A percentile compares a stretch with the other conserved stretches of the same genome.
These are phyloP conservation scores for Polytrichum formosum DNA, from an alignment of 225 moss, liverwort and hornwort genomes.

Conservation along the genomic window DNA sequence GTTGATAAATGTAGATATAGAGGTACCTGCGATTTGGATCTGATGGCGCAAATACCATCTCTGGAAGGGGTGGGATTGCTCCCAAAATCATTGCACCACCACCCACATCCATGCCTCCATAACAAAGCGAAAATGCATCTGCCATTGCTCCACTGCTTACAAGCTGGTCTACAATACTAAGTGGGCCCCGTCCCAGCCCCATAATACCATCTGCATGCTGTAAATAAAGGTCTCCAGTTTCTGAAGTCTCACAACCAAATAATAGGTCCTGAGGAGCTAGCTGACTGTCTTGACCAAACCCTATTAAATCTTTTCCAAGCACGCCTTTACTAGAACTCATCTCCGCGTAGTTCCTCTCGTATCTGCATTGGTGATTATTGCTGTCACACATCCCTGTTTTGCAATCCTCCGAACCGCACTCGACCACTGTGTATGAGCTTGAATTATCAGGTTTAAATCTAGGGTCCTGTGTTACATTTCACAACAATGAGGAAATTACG, in stretches of 20 bases:
- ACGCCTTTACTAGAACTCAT: slow-evolving; percentile 77
- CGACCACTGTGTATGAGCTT: slow-evolving; percentile 55
- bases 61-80: slow-evolving; percentile 45
- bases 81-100: slow-evolving; percentile 93
- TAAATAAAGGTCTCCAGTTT: slow-evolving; percentile 74
- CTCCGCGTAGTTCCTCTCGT: slow-evolving; percentile 83
- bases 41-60: slow-evolving; percentile 65
- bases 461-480: slow-evolving; percentile 52
- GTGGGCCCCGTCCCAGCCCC: slow-evolving; percentile 84
- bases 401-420: slow-evolving; percentile 63
- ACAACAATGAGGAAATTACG: background rate
- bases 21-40: slow-evolving; percentile 68
- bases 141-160: slow-evolving; percentile 63
- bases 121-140: slow-evolving; percentile 84
- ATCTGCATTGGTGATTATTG: slow-evolving; percentile 56
- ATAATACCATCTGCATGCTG: slow-evolving; percentile 94
- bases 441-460: slow-evolving; percentile 82
- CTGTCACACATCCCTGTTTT: slow-evolving; percentile 57
- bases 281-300: slow-evolving; percentile 53
- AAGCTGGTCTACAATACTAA: slow-evolving; percentile 86
- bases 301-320: slow-evolving; percentile 63
- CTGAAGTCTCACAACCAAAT: slow-evolving; percentile 89
- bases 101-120: slow-evolving; percentile 81
- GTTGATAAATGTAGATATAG: too few relatives aligned
- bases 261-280: slow-evolving; percentile 59